Evolutionary conservation across 495 filamentous ascomycete species (phyloP), one percentile per base, ranked within the genome.

Genomic region (Cairneyella variabilis): DNA sequence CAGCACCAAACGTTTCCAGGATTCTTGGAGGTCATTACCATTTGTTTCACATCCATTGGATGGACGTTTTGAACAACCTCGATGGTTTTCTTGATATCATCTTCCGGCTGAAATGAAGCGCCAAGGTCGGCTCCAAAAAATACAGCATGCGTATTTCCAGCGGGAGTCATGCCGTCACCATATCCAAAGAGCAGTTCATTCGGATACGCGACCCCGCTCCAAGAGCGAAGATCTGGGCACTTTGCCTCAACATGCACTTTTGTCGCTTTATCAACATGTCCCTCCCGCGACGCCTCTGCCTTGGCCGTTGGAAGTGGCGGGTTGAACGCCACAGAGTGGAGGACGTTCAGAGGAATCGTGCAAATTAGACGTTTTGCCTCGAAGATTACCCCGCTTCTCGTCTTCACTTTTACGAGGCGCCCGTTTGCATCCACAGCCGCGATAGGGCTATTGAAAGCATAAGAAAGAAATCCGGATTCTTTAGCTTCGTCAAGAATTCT

Each of bases 231-330:
- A 6, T 48, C 23, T 20, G 1, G 10, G 10, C 21, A 10, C n/a
- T 55, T 39, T 0, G 57, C 59, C 30, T 56, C 60, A 6, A 54
- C 62, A 41, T 66, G 62, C 25, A 66, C 51, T 48, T 69, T 69
- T 9, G 56, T 52, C 7, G 55, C 38, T 26, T 34, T 28, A 51
- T 66, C 60, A 14, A 64, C 38, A 23, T 69, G 64, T 7, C 59
- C 59, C 10, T 49, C 26, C 0, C 18, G 21, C 6, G 27, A n/a
- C n/a, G 44, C 65, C 30, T 58, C 51, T 14, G 60, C 55, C 2
- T 59, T 58, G 4, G 27, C 18, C 2, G 51, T 27, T 14, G 57
- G 48, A 1, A 69, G 51, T 8, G 65, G 56, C 10, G 64, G 64
- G 12, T 43, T 38, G 45, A 69, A 68, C 1, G 42, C 12, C n/a